phyloP scores from a whole-genome alignment of 192 early-diverging fungal species.

The Podila epicladia region DNA sequence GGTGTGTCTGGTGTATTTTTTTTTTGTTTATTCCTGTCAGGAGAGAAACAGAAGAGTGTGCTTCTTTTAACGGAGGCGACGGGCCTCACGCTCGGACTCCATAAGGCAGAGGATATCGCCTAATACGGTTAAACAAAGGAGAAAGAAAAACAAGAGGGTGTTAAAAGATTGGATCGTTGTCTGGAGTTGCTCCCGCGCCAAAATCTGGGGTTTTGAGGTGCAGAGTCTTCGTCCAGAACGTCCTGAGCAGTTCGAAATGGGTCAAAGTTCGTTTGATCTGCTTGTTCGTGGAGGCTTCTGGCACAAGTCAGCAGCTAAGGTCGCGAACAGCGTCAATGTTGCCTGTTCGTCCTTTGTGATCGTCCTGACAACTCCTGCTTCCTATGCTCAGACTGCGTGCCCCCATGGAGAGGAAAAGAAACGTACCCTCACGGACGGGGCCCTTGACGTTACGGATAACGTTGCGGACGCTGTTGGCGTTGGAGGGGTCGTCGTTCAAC shows the following conservation, averaged over 20 bases:
- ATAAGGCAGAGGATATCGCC: conserved; percentile 96
- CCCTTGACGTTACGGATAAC: conserved; percentile 99
- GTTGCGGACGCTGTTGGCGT: conserved; percentile 69
- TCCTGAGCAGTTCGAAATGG: too few species aligned
- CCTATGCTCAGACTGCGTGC: not conserved
- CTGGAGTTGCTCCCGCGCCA: not conserved
- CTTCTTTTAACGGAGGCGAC: conserved; percentile 92
- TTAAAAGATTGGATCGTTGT: not conserved
- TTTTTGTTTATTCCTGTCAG: conserved; percentile 28
- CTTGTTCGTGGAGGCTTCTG: too few species aligned
- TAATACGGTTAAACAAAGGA: conserved; percentile 7
- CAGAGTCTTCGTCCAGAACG: too few species aligned
- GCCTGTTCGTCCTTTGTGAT: too few species aligned
- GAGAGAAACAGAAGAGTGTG: conserved; percentile 12
- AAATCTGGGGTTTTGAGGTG: too few species aligned
- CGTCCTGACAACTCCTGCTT: too few species aligned
- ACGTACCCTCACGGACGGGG: conserved; percentile 88
- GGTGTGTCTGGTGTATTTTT: not conserved
- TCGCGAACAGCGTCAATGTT: too few species aligned
- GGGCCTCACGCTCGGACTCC: conserved; percentile 99
- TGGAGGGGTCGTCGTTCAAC: conserved; percentile 94
- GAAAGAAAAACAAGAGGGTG: not conserved
- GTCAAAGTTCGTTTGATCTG: too few species aligned
- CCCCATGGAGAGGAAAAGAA: not conserved
- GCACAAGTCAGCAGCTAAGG: too few species aligned